These are phyloP conservation scores for Xylaria scruposa DNA, from an alignment of 495 filamentous ascomycete species.

Conservation along the genomic window DNA sequence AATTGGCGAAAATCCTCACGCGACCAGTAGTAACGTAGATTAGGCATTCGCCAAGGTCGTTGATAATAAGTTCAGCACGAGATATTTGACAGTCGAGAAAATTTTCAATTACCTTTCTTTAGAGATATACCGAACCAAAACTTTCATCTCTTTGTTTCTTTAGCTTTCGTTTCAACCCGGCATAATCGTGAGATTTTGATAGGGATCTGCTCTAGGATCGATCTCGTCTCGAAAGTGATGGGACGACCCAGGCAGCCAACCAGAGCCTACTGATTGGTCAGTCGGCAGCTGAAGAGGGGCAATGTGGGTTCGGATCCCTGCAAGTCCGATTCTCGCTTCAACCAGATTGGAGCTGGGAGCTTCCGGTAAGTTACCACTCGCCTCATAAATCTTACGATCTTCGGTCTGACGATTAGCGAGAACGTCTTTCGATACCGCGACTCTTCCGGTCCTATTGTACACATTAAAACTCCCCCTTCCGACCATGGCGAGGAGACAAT, in stretches of 20 bases:
- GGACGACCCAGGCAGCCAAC: neutral
- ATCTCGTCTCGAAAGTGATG: neutral
- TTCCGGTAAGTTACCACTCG: constrained; percentile 4
- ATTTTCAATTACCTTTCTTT: no score
- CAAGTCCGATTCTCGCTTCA: constrained; percentile 14
- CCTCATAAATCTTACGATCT: constrained; percentile 26
- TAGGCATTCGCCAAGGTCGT: neutral
- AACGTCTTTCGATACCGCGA: constrained; percentile 14
- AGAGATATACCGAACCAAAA: no score
- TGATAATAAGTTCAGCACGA: neutral
- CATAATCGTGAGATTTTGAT: neutral
- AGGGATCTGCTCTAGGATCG: constrained; percentile 7
- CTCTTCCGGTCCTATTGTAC: neutral
- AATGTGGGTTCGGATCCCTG: constrained; percentile 7
- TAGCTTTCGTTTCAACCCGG: neutral
- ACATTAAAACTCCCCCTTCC: constrained; percentile 1
- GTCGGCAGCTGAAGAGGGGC: constrained; percentile 12
- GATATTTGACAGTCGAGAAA: no score
- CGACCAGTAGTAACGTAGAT: no score
- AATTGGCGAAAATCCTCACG: no score
- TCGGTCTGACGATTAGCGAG: constrained; percentile 19
- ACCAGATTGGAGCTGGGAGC: constrained; percentile 11
- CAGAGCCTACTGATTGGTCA: neutral
- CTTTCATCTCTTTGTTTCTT: neutral
- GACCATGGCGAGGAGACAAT: constrained; percentile 36